A percentile compares a stretch with the other conserved stretches of the same genome.
These are phyloP conservation scores for Keithomyces neogunnii DNA, from an alignment of 2,329 filamentous ascomycete genomes.

Conservation along the genomic window DNA sequence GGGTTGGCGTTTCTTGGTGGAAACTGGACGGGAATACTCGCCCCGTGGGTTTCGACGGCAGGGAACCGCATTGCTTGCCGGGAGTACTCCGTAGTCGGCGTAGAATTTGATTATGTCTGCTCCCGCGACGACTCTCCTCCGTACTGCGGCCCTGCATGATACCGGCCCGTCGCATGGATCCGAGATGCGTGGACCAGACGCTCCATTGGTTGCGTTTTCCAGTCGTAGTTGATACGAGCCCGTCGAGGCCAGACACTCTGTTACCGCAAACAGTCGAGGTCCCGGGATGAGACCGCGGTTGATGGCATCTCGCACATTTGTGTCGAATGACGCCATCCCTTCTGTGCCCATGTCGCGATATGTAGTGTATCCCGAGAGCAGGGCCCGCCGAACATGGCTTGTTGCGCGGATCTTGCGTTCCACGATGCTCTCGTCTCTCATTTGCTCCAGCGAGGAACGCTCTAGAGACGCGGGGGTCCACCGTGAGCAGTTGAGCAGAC, in stretches of 20 bases:
- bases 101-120: conserved; percentile 45
- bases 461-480: conserved; percentile 40
- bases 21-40: conserved; percentile 26
- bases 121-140: conserved; percentile 36
- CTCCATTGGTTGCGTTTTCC: conserved; percentile 28
- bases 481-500: conserved; percentile 46
- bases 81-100: conserved; percentile 32
- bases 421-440: conserved; percentile 49
- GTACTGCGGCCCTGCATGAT: conserved; percentile 30
- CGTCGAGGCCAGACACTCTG: conserved; percentile 35
- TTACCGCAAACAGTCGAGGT: conserved; percentile 47
- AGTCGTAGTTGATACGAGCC: conserved; percentile 40
- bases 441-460: conserved; percentile 34
- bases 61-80: conserved; percentile 35
- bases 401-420: conserved; percentile 46
- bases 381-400: conserved; percentile 41
- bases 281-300: conserved; percentile 45
- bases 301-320: conserved; percentile 42
- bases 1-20: conserved; percentile 15
- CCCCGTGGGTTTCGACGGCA: conserved; percentile 11
- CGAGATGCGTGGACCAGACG: conserved; percentile 1
- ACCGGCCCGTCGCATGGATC: background rate
- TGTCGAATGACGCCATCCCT: conserved; percentile 39
- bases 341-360: conserved; percentile 50
- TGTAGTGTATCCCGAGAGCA: conserved; percentile 50